Evolutionary conservation across 2,329 filamentous ascomycete genomes (phyloP).

Genomic region (Pestalotiopsis sp.): DNA sequence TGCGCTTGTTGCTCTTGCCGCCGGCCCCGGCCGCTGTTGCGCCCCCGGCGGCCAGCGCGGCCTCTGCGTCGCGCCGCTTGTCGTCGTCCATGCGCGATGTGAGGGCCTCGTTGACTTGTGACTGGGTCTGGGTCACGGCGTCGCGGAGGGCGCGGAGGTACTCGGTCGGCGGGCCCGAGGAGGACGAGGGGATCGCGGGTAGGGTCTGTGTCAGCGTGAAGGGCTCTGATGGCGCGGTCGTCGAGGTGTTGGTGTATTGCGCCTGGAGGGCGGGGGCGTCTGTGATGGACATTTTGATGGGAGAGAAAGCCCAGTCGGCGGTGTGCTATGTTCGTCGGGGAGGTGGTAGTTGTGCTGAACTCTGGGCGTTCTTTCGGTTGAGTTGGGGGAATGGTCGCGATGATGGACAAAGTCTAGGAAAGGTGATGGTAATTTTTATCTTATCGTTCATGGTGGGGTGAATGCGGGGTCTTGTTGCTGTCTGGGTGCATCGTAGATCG

Average conservation of each 20-base stretch:
- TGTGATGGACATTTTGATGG: background rate
- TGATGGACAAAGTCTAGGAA: background rate
- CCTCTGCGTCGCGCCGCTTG: conserved; percentile 51
- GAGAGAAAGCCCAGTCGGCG: background rate
- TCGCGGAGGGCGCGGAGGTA: conserved; percentile 64
- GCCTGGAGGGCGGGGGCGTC: background rate
- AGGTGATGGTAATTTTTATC: conserved; percentile 2
- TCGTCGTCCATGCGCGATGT: conserved; percentile 77
- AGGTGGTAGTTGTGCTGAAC: background rate
- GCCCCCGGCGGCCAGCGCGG: conserved; percentile 17
- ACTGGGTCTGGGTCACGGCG: conserved; percentile 63
- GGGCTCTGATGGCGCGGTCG: conserved; percentile 49
- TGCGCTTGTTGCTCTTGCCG: conserved; percentile 26
- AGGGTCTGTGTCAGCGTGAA: conserved; percentile 43
- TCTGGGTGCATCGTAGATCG: background rate
- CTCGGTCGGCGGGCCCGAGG: conserved; percentile 41
- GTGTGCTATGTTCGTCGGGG: background rate
- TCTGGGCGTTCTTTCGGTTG: background rate
- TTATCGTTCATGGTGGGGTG: conserved; percentile 5
- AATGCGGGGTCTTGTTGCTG: background rate
- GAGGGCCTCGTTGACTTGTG: conserved; percentile 69
- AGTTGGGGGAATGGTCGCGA: background rate
- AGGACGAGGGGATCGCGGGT: conserved; percentile 20
- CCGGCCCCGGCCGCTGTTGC: background rate
- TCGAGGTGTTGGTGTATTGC: conserved; percentile 53